Conservation (phyloP, 352 stramenopile species). For the Phytophthora lateralis region DNA sequence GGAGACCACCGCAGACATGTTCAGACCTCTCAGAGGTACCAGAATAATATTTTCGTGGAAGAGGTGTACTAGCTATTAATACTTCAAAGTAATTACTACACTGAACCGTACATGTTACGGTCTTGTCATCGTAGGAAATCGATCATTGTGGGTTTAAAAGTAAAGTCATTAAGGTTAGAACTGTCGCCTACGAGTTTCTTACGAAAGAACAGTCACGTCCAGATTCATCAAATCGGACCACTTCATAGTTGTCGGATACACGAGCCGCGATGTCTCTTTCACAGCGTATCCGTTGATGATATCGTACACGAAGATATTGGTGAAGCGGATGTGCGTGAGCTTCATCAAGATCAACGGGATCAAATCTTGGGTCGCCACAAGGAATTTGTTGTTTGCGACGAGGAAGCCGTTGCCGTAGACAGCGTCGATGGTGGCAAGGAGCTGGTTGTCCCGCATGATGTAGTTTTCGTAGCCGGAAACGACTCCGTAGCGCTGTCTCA, state of each 20-base stretch:
- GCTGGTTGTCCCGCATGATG: constrained; percentile 30
- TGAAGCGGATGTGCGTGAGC: constrained; percentile 37
- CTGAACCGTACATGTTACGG: no score
- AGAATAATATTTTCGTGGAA: no score
- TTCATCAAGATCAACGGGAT: constrained; percentile 49
- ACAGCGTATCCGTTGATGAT: constrained; percentile 33
- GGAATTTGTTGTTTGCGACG: constrained; percentile 43
- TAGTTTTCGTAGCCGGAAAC: constrained; percentile 41
- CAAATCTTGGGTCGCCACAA: constrained; percentile 44
- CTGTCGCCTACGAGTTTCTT: neutral
- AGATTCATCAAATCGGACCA: constrained; percentile 35
- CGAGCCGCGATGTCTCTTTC: constrained; percentile 35
- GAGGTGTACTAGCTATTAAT: no score
- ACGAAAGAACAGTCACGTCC: constrained; percentile 31
- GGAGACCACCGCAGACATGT: no score
- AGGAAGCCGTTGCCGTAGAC: constrained; percentile 54
- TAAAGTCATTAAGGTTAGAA: neutral
- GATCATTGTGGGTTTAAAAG: neutral
- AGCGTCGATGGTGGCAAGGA: constrained; percentile 42
- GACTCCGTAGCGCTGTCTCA: constrained; percentile 30
- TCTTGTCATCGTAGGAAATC: neutral
- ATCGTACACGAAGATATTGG: constrained; percentile 48
- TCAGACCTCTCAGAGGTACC: no score
- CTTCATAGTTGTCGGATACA: constrained; percentile 36
- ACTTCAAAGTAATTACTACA: no score